Base-by-base conservation (phyloP, 1,284 basidiomycete species). In the Puccinia brachypodii region DNA sequence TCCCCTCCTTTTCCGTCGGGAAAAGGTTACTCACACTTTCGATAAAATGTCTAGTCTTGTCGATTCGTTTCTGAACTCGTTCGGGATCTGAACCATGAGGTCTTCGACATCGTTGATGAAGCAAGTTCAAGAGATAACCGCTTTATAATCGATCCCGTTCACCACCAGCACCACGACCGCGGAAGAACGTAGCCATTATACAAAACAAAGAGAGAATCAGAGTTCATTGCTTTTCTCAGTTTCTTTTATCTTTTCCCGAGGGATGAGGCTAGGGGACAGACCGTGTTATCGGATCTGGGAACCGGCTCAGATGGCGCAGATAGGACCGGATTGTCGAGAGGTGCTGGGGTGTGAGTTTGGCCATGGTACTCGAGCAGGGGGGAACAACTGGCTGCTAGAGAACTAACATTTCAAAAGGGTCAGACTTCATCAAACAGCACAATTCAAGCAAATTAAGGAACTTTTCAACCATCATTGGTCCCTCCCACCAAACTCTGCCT, bases 101-200 rank as follows among this genome's bases (percentile, higher is more conserved):
- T 60, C 76, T 53, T 40, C 66, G 31, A 58, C 64, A 71, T 8
- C 76, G 64, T 36, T 79, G 66, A 28, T 71, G 64, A 3, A 79
- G 47, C 25, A 79, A 71, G 47, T 79, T 79, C 8, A 69, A 56
- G 42, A 79, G 56, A 71, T 79, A 79, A n/a, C n/a, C 3, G 76
- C 64, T 22, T 66, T 69, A 69, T 69, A 9, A 69, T 44, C 3
- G n/a, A n/a, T n/a, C n/a, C n/a, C n/a, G n/a, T n/a, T n/a, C n/a
- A n/a, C 42, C 66, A 36, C 6, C 1, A n/a, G 33, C 4, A 50
- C 13, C 25, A 53, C 69, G 44, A 36, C 31, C 47, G 13, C 14
- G 31, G 3, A 53, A 31, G n/a, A n/a, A n/a, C n/a, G n/a, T n/a
- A n/a, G n/a, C n/a, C n/a, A 53, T 33, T 13, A 33, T 28, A n/a